Percentiles rank a stretch among this genome's conserved stretches.
These are phyloP conservation scores for Amylostereum areolatum DNA, from an alignment of 1,284 basidiomycete genomes.

Conservation along the genomic window DNA sequence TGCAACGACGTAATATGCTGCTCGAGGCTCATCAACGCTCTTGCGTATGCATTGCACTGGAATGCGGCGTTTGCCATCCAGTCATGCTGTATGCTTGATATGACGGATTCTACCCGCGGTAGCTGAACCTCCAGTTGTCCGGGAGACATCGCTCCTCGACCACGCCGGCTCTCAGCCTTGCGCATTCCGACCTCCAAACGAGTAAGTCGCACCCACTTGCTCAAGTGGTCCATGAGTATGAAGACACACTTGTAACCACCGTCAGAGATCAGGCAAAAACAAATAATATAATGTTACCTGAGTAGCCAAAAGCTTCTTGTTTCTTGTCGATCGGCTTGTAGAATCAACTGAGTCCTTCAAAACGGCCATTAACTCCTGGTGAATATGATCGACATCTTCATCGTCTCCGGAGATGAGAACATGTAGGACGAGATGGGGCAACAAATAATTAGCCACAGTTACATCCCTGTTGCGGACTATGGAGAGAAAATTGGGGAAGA, in stretches of 20 bases:
- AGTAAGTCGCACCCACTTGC: slow-evolving; percentile 78
- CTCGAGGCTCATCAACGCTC: slow-evolving; percentile 94
- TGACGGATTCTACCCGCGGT: slow-evolving; percentile 67
- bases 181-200: slow-evolving; percentile 51
- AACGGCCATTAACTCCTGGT: slow-evolving; percentile 75
- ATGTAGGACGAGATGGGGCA: slow-evolving; percentile 91
- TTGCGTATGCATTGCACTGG: slow-evolving; percentile 90
- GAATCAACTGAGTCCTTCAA: slow-evolving; percentile 82
- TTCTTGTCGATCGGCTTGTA: slow-evolving; percentile 50
- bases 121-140: slow-evolving; percentile 52
- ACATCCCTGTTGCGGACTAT: slow-evolving; percentile 88
- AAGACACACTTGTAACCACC: slow-evolving; percentile 70
- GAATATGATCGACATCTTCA: slow-evolving; percentile 60
- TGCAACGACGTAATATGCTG: slow-evolving; percentile 61
- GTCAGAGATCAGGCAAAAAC: background rate
- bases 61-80: slow-evolving; percentile 93
- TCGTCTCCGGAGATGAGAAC: slow-evolving; percentile 75
- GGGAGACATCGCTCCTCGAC: slow-evolving; percentile 29
- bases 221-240: slow-evolving; percentile 91
- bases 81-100: slow-evolving; percentile 82
- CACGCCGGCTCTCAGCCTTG: slow-evolving; percentile 44
- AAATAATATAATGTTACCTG: slow-evolving; percentile 53
- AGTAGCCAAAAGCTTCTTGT: slow-evolving; percentile 82
- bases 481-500: slow-evolving; percentile 80
- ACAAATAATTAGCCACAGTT: slow-evolving; percentile 81